Evolutionary conservation across 768 basidiomycete genomes (phyloP).

Genomic region (Hirschioporus abietinus): DNA sequence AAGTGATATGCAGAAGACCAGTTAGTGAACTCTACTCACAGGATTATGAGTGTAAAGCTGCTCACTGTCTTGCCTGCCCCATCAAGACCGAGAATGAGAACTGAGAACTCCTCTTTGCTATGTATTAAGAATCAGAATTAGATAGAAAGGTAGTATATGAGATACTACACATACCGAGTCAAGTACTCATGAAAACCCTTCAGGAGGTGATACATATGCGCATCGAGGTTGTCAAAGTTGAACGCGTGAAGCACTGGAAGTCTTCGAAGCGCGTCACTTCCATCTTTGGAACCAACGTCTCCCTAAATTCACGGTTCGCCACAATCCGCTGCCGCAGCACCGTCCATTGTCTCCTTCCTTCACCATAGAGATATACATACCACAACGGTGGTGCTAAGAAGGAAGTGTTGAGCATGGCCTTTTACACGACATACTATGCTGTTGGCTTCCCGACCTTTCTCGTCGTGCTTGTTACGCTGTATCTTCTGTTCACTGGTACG

Average conservation of each 20-base stretch:
- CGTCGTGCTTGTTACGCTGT: constrained; percentile 64
- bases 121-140: constrained; percentile 7
- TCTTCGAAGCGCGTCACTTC: constrained; percentile 5
- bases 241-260: neutral
- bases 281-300: constrained; percentile 23
- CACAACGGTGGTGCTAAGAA: neutral
- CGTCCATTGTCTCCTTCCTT: neutral
- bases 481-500: constrained; percentile 86
- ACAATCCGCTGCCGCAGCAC: neutral
- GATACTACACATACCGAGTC: constrained; percentile 50
- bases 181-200: constrained; percentile 89
- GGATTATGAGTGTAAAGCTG: constrained; percentile 4
- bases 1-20: neutral
- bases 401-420: constrained; percentile 22
- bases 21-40: constrained; percentile 2
- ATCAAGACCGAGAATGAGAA: constrained; percentile 91
- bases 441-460: constrained; percentile 68
- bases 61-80: constrained; percentile 87
- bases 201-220: constrained; percentile 85
- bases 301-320: constrained; percentile 14
- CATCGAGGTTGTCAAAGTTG: neutral
- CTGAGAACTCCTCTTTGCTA: constrained; percentile 87
- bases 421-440: constrained; percentile 45
- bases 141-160: neutral
- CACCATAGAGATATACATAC: neutral